These are phyloP conservation scores for Brassica cretica DNA, from an alignment of 345 rosid species.

Conservation along the genomic window DNA sequence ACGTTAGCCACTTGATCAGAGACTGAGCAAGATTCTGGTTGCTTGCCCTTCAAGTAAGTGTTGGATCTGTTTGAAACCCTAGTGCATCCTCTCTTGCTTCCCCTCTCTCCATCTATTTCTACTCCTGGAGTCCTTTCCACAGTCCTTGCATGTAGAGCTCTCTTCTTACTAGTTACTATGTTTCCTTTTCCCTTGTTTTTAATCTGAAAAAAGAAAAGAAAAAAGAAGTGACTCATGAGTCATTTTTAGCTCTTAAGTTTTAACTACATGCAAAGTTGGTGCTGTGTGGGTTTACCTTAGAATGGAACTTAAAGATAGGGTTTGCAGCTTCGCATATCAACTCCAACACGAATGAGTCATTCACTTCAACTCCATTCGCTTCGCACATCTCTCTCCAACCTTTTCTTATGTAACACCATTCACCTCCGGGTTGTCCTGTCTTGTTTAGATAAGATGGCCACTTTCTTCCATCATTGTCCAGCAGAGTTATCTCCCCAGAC, in stretches of 20 bases:
- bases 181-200: constrained; percentile 13
- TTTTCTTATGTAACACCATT: constrained; percentile 28
- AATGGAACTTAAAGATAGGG: constrained; percentile 28
- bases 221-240: background rate
- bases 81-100: background rate
- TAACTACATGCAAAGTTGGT: background rate
- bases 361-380: constrained; percentile 29
- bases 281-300: constrained; percentile 20
- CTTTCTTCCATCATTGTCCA: constrained; percentile 28
- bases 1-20: constrained; percentile 30
- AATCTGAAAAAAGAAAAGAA: background rate
- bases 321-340: constrained; percentile 18
- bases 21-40: constrained; percentile 22
- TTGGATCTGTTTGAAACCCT: background rate
- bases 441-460: constrained; percentile 30
- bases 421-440: constrained; percentile 1
- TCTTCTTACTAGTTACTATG: constrained; percentile 3
- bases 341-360: constrained; percentile 31
- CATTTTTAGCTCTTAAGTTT: background rate
- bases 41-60: background rate
- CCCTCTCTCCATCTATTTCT: background rate
- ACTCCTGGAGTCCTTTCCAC: constrained; percentile 5
- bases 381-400: constrained; percentile 41
- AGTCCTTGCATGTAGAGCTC: constrained; percentile 3
- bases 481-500: constrained; percentile 22